phyloP scores from a whole-genome alignment of 768 basidiomycete genomes.

The Lactarius tabidus region DNA sequence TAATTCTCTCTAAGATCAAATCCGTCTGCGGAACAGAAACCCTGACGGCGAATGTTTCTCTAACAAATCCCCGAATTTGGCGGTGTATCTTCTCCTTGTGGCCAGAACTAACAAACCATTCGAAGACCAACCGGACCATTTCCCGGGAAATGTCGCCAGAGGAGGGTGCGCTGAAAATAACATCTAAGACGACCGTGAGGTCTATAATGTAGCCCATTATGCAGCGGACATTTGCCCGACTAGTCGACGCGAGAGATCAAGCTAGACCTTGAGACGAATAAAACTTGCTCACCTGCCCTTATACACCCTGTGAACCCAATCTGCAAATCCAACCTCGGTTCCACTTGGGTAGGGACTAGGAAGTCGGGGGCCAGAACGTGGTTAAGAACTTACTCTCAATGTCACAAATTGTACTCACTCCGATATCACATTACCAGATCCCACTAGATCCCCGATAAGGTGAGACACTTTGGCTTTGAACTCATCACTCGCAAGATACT shows the following conservation, averaged over 20 bases:
- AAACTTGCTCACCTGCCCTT: not conserved
- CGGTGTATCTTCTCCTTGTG: not conserved
- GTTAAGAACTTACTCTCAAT: not conserved
- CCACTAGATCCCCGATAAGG: slow-evolving; percentile 4
- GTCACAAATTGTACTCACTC: not conserved
- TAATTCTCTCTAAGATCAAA: not conserved
- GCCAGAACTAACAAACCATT: not conserved
- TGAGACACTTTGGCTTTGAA: slow-evolving; percentile 12
- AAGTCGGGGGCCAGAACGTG: too few species aligned
- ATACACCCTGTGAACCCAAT: slow-evolving; percentile 1
- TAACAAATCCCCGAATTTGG: not conserved
- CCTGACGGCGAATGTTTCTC: not conserved
- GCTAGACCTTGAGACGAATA: too few species aligned
- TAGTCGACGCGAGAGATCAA: not conserved
- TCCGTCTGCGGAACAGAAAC: not conserved
- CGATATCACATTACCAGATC: not conserved
- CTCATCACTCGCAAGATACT: not conserved
- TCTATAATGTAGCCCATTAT: slow-evolving; percentile 15
- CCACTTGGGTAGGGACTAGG: not conserved
- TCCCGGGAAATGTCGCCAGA: not conserved
- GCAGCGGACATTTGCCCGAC: not conserved
- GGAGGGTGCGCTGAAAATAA: not conserved
- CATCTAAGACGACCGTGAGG: not conserved
- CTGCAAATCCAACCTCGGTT: not conserved
- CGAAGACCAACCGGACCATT: not conserved